A percentile compares a stretch with the other conserved stretches of the same genome.
Conservation (phyloP, 2,329 filamentous ascomycete genomes). For the Sporothrix euskadiensis region DNA sequence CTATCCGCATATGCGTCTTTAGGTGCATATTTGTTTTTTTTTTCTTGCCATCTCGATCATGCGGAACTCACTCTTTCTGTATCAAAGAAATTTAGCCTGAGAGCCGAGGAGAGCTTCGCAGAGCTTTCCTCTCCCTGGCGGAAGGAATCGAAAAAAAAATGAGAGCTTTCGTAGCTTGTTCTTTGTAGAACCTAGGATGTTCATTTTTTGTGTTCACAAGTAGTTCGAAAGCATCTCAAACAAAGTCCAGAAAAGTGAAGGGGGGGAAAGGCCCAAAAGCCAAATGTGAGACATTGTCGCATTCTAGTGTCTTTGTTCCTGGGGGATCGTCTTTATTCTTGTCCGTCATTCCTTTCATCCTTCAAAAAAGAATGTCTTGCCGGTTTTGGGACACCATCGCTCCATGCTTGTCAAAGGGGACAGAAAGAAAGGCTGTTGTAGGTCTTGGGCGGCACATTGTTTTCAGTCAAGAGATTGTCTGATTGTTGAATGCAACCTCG, state of each 20-base stretch:
- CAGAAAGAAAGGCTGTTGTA: background rate
- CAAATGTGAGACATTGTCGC: slow-evolving; percentile 11
- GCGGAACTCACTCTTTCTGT: background rate
- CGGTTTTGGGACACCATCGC: background rate
- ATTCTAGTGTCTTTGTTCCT: slow-evolving; percentile 22
- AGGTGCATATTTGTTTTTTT: slow-evolving; percentile 6
- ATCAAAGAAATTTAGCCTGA: background rate
- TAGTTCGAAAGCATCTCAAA: background rate
- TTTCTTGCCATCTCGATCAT: background rate
- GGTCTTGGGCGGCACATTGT: slow-evolving; percentile 9
- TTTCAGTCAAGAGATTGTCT: background rate
- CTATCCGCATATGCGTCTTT: slow-evolving; percentile 5
- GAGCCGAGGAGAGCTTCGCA: background rate
- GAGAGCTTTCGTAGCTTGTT: background rate
- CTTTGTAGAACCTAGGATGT: background rate
- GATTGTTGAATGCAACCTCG: background rate
- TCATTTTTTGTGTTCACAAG: background rate
- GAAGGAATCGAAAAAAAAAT: background rate
- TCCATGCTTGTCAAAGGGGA: background rate
- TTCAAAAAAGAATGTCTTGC: background rate
- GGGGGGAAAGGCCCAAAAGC: background rate
- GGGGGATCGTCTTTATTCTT: background rate
- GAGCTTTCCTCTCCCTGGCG: background rate
- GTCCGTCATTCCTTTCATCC: background rate
- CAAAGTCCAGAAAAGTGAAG: background rate